Base-by-base conservation (phyloP, 2,329 filamentous ascomycete species). In the Cyclaneusma minus region DNA sequence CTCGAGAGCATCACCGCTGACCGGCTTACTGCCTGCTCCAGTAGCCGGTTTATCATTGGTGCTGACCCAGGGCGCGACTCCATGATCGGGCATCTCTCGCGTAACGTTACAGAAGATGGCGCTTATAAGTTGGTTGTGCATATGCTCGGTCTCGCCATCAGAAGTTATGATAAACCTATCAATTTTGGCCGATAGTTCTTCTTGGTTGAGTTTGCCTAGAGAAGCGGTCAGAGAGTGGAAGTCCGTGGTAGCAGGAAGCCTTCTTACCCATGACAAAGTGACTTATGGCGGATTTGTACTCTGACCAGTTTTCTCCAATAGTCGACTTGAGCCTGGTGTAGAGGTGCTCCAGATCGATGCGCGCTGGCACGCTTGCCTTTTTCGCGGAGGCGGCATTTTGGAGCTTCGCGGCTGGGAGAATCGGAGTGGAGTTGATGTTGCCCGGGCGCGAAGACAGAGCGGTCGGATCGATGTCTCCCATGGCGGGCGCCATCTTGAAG, bases 91-190 rank as follows among this genome's bases (percentile, higher is more conserved):
- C 57, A 74, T 67, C 45, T 78, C 73, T 31, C 73, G 57, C 18
- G 70, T 76, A 33, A 76, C 65, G 59, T 79, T 79, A 42, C 63
- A 69, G 46, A 72, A 72, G 39, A 78, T 68, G 29, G 68, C 70
- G 30, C 69, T 59, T 35, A 78, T 54, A 27, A 79, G 63, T 49
- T 75, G 69, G 47, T 79, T 78, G 42, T 79, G 73, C 3, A 75
- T 54, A 42, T 74, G 70, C 30, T 66, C 60, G 37, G 58, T 68
- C 34, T 73, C 66, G 39, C 68, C 37, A 2, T 35, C 34, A 8
- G 56, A 53, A 5, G 66, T 66, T 16, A 56, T 48, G 15, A 77
- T 55, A 33, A 76, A 69, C 13, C 61, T 58, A 35, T 75, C 68
- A 46, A 77, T 63, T 32, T 58, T 56, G 35, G 62, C 57, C 12